These are phyloP conservation scores for Kodamaea alishanica DNA, from an alignment of 1,139 yeast species.

Conservation along the genomic window DNA sequence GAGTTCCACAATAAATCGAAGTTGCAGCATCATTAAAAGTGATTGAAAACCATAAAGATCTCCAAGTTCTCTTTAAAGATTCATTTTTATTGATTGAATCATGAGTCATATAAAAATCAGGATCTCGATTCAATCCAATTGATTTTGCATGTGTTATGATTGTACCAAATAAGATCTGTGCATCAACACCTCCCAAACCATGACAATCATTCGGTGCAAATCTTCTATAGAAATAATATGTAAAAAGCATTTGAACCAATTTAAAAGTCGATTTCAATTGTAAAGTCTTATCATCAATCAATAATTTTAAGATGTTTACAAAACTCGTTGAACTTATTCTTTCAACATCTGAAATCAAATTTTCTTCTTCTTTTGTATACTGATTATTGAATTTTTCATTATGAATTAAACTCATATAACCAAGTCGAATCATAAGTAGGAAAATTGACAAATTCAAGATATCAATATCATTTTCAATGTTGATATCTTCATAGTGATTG, in stretches of 20 bases:
- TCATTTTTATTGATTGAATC: slow-evolving; percentile 29
- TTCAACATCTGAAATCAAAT: slow-evolving; percentile 25
- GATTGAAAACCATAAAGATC: slow-evolving; percentile 37
- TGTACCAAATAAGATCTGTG: slow-evolving; percentile 38
- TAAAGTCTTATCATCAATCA: slow-evolving; percentile 30
- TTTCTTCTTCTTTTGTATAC: slow-evolving; percentile 27
- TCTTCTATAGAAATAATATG: slow-evolving; percentile 35
- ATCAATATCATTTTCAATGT: slow-evolving; percentile 31
- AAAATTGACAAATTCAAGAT: slow-evolving; percentile 31
- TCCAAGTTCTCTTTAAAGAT: slow-evolving; percentile 32
- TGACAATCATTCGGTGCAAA: slow-evolving; percentile 44
- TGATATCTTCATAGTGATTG: slow-evolving; percentile 20
- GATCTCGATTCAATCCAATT: slow-evolving; percentile 45
- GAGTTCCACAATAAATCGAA: slow-evolving; percentile 35
- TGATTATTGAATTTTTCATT: slow-evolving; percentile 30
- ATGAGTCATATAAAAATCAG: slow-evolving; percentile 30
- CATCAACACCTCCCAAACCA: slow-evolving; percentile 44
- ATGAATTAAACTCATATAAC: slow-evolving; percentile 41
- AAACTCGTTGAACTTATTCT: slow-evolving; percentile 22
- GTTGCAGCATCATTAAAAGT: slow-evolving; percentile 29
- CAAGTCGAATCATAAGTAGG: slow-evolving; percentile 32
- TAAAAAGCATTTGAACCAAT: slow-evolving; percentile 42
- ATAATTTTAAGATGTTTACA: slow-evolving; percentile 26
- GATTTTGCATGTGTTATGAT: slow-evolving; percentile 40
- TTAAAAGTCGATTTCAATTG: slow-evolving; percentile 32